Conservation (phyloP, 2,329 filamentous ascomycete species). For the Scorias spongiosa region DNA sequence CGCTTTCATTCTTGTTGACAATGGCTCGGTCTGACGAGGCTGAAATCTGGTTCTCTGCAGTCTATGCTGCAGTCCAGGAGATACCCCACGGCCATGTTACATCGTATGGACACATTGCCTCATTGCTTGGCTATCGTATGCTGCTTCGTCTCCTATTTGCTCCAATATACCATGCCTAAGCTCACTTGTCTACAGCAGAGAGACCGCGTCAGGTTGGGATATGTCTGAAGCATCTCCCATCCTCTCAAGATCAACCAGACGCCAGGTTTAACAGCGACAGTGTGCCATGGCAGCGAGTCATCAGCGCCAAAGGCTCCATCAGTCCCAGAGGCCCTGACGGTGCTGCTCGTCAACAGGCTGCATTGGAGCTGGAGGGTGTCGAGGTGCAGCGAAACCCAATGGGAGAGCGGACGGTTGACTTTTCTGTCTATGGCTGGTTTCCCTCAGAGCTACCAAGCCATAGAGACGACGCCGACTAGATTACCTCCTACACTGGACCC, state of each 20-base stretch:
- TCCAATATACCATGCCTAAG: neutral
- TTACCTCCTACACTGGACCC: too few species aligned
- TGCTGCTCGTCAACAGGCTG: slow-evolving; percentile 31
- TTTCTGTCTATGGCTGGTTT: slow-evolving; percentile 35
- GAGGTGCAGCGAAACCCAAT: slow-evolving; percentile 29
- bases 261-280: slow-evolving; percentile 53
- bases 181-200: slow-evolving; percentile 1
- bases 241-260: slow-evolving; percentile 25
- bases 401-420: slow-evolving; percentile 33
- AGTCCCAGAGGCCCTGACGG: slow-evolving; percentile 45
- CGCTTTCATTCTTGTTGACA: too few species aligned
- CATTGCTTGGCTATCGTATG: slow-evolving; percentile 55
- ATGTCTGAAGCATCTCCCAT: slow-evolving; percentile 72
- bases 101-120: slow-evolving; percentile 69
- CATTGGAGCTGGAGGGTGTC: slow-evolving; percentile 32
- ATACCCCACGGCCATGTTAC: slow-evolving; percentile 75
- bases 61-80: slow-evolving; percentile 73
- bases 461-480: too few species aligned
- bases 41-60: slow-evolving; percentile 56
- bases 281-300: slow-evolving; percentile 89
- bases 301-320: slow-evolving; percentile 75
- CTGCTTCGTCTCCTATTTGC: slow-evolving; percentile 1
- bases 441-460: slow-evolving; percentile 8
- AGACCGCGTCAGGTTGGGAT: slow-evolving; percentile 61
- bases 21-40: slow-evolving; percentile 66